Percentiles rank a stretch among this genome's conserved stretches.
Conservation (phyloP, 1,284 basidiomycete species). For the Papiliotrema terrestris region DNA sequence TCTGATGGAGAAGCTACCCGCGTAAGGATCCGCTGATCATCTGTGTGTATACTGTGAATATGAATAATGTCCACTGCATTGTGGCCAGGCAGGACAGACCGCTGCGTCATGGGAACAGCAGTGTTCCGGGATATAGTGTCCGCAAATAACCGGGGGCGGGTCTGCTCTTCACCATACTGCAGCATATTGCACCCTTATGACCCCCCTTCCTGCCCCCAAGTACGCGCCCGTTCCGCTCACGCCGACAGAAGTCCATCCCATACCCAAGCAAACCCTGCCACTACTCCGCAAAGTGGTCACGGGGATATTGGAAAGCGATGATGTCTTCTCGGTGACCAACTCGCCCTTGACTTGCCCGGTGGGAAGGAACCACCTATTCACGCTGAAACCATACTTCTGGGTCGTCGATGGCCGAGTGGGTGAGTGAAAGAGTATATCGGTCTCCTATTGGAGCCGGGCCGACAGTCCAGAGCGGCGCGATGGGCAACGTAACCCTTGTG, state of each 20-base stretch:
- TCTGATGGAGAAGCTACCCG: too few relatives aligned
- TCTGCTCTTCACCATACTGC: too few relatives aligned
- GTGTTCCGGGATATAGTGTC: too few relatives aligned
- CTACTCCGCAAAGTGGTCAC: not conserved
- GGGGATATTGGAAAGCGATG: conserved; percentile 4
- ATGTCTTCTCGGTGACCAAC: conserved; percentile 26
- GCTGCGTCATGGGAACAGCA: too few relatives aligned
- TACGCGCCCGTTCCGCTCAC: not conserved
- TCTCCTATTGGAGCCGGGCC: not conserved
- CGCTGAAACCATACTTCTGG: conserved; percentile 37
- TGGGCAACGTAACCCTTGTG: conserved; percentile 35
- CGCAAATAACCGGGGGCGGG: too few relatives aligned
- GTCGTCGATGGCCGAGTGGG: conserved; percentile 17
- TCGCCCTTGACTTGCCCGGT: conserved; percentile 17
- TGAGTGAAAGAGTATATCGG: not conserved
- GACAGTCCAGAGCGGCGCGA: conserved; percentile 25
- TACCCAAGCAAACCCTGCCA: not conserved
- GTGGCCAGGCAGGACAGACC: too few relatives aligned
- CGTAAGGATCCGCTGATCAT: too few relatives aligned
- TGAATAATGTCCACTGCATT: too few relatives aligned
- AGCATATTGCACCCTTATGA: not conserved
- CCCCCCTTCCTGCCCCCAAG: not conserved
- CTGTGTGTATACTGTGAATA: too few relatives aligned
- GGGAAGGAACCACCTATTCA: conserved; percentile 31
- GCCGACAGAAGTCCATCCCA: not conserved